Evolutionary conservation across 371 early-diverging fungal species (phyloP), one percentile per base, ranked within the genome.

Genomic region (Lichtheimia hyalospora): DNA sequence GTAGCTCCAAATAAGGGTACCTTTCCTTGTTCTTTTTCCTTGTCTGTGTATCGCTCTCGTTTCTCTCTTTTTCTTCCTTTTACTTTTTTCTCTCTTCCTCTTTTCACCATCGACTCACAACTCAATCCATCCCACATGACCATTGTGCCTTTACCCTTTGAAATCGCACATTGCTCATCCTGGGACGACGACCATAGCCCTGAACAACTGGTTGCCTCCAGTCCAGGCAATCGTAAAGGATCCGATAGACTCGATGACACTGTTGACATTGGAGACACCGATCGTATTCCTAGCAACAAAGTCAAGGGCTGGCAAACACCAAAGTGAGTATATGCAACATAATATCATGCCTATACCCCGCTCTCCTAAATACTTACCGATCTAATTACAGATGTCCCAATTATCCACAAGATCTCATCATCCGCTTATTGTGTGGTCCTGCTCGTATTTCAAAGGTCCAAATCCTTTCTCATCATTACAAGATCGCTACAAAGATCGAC

Each of bases 401-500:
- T 43, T 92, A 83, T 60, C 92, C 92, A 6, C 92, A 92, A 67
- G 82, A 79, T 52, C 66, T 92, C 6, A 83, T 89, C 50, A 66
- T 92, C 25, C 83, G 78, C 49, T 71, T 90, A 40, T 55, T 77
- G 2, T 73, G 82, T 49, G 89, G 89, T 8, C 66, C 73, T 39
- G 83, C 85, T 24, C 81, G 84, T 52, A 77, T 92, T 16, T 72
- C 82, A 24, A 89, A 89, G 72, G 77, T 92, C 42, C 89, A 92
- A 64, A 66, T 91, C 21, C 70, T 92, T 23, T 83, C 84, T 15
- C 92, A 92, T 68, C 92, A 92, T 65, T 92, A 84, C 77, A 92
- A 89, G 71, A 90, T 92, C 55, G 82, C 92, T 4, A 85, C 88
- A n/a, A 83, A 79, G 59, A 74, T 92, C 23, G 91, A 90, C 58